phyloP scores from a whole-genome alignment of 208 protist species.

The Kentomonas sorsogonicus region DNA sequence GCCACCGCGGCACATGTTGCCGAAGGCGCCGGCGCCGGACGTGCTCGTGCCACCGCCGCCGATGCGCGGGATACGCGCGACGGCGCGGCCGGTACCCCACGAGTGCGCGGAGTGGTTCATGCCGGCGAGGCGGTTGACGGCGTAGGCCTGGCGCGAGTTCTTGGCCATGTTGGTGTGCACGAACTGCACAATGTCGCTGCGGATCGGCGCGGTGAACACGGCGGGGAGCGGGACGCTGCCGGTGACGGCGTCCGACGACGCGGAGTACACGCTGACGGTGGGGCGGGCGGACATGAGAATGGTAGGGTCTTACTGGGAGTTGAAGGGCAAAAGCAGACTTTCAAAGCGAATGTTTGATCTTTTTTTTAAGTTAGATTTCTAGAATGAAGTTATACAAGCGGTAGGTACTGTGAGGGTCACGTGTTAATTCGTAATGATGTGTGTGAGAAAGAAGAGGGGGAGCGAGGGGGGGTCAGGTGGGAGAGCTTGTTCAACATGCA shows the following conservation, averaged over 20 bases:
- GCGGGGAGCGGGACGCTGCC: slow-evolving; percentile 66
- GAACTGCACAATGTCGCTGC: slow-evolving; percentile 84
- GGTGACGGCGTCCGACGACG: slow-evolving; percentile 73
- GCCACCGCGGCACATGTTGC: slow-evolving; percentile 99
- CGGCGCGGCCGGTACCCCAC: slow-evolving; percentile 99
- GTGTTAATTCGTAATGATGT: no score
- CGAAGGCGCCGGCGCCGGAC: slow-evolving; percentile 98
- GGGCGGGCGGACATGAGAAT: slow-evolving; percentile 90
- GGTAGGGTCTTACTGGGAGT: no score
- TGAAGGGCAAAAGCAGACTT: no score
- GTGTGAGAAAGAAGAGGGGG: no score
- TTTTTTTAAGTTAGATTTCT: not conserved
- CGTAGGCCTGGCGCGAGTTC: slow-evolving; percentile 97
- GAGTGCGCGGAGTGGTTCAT: slow-evolving; percentile 97
- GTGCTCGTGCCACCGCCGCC: slow-evolving; percentile 96
- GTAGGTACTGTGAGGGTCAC: no score
- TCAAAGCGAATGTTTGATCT: no score
- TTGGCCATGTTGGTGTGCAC: slow-evolving; percentile 97
- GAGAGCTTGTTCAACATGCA: not conserved
- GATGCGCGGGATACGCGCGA: slow-evolving; percentile 99
- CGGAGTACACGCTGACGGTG: slow-evolving; percentile 83
- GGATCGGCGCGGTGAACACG: slow-evolving; percentile 84
- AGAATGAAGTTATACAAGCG: no score
- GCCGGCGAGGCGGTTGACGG: slow-evolving; percentile 92
- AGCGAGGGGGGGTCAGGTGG: no score